Evolutionary conservation across 768 basidiomycete species (phyloP).

Genomic region (Tephrocybe rancida): DNA sequence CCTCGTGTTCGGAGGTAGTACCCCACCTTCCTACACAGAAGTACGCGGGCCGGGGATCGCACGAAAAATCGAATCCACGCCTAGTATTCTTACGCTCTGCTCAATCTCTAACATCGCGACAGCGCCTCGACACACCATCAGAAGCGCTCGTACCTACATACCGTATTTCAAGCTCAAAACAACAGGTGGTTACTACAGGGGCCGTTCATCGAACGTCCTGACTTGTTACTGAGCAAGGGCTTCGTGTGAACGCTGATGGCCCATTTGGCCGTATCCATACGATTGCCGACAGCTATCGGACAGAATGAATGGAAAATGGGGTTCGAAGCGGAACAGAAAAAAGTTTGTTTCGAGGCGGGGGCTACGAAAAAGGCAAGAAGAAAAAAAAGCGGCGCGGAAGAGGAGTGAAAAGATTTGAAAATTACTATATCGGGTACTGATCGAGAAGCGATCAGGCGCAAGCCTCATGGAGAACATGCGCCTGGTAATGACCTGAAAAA

Average conservation of each 20-base stretch:
- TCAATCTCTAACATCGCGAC: no score
- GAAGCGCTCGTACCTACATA: no score
- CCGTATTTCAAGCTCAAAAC: no score
- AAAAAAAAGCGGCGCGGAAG: constrained; percentile 1
- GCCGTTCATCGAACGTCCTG: no score
- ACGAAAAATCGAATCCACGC: no score
- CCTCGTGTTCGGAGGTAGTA: no score
- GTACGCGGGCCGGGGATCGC: no score
- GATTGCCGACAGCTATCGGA: background rate
- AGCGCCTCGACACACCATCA: no score
- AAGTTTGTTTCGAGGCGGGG: background rate
- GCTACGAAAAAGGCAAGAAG: background rate
- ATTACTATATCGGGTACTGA: constrained; percentile 8
- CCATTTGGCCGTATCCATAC: background rate
- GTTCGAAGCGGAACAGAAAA: constrained; percentile 4
- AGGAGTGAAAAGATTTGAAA: background rate
- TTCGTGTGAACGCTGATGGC: background rate
- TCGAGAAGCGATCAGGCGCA: constrained; percentile 12
- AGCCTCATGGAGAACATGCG: constrained; percentile 12
- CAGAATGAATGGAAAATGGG: background rate
- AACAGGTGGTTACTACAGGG: no score
- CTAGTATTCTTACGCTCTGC: no score
- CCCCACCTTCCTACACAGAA: no score
- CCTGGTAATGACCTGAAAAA: background rate
- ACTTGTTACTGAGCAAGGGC: background rate